Evolutionary conservation across 2,329 filamentous ascomycete species (phyloP).

Genomic region (Thermoascus crustaceus): DNA sequence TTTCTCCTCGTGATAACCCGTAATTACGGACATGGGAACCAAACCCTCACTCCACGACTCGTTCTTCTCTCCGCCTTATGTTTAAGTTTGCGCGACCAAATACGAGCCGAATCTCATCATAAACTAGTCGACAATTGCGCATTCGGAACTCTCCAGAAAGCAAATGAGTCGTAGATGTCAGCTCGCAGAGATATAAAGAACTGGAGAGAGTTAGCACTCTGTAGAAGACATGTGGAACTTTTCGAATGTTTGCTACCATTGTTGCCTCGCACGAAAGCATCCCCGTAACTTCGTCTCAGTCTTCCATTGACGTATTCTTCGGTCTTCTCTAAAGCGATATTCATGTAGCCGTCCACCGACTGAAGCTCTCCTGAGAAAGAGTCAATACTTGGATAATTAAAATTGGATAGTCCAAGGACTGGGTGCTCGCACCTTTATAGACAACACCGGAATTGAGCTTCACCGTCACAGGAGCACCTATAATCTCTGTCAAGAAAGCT

Average conservation of each 20-base stretch:
- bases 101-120: no score
- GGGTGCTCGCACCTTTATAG: constrained; percentile 66
- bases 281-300: constrained; percentile 75
- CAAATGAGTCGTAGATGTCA: no score
- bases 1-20: no score
- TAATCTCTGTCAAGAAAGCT: constrained; percentile 87
- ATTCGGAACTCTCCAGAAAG: no score
- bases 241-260: constrained; percentile 57
- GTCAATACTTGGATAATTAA: constrained; percentile 6
- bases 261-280: constrained; percentile 92
- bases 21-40: no score
- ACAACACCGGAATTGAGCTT: constrained; percentile 98
- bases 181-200: constrained; percentile 36
- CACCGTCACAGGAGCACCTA: constrained; percentile 86
- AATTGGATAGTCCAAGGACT: neutral
- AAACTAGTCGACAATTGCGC: no score
- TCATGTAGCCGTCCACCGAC: constrained; percentile 99
- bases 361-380: constrained; percentile 69
- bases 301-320: constrained; percentile 83
- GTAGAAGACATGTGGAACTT: neutral
- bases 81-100: no score
- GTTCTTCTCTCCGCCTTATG: no score
- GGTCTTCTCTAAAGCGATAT: constrained; percentile 94
- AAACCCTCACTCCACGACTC: no score
- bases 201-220: constrained; percentile 8